These are phyloP conservation scores for Lactifluus subvellereus DNA, from an alignment of 768 basidiomycete species.

Conservation along the genomic window DNA sequence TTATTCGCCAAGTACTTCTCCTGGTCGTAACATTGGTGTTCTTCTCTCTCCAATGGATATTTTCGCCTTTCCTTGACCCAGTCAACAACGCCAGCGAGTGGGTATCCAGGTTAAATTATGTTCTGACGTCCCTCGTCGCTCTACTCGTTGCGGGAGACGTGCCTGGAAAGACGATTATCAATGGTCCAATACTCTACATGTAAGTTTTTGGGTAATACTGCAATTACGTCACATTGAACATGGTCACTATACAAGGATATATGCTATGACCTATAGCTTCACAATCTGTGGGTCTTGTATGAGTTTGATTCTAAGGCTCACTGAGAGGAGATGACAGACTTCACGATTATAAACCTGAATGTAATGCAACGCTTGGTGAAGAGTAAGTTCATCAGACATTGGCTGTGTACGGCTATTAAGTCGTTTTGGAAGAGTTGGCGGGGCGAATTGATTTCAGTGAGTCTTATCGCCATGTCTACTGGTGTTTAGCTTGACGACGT, in stretches of 20 bases:
- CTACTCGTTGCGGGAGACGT: slow-evolving; percentile 56
- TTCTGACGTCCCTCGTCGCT: slow-evolving; percentile 57
- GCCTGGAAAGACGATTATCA: slow-evolving; percentile 48
- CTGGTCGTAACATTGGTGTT: slow-evolving; percentile 51
- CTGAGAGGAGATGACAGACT: slow-evolving; percentile 42
- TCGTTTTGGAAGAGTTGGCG: slow-evolving; percentile 40
- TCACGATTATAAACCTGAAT: slow-evolving; percentile 50
- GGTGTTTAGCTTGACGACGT: background rate
- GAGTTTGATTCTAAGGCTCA: slow-evolving; percentile 7
- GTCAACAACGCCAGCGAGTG: slow-evolving; percentile 73
- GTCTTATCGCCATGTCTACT: slow-evolving; percentile 26
- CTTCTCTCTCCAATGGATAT: slow-evolving; percentile 54
- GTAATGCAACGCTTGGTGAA: slow-evolving; percentile 54
- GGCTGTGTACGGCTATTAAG: background rate
- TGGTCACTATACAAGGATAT: slow-evolving; percentile 35
- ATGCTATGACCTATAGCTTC: slow-evolving; percentile 59
- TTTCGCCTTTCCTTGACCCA: slow-evolving; percentile 62
- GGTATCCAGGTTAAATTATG: slow-evolving; percentile 64
- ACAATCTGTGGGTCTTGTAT: slow-evolving; percentile 45
- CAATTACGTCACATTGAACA: background rate
- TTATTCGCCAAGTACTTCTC: slow-evolving; percentile 58
- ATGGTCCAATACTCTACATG: slow-evolving; percentile 61
- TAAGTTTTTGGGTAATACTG: slow-evolving; percentile 32
- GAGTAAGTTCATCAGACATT: slow-evolving; percentile 36
- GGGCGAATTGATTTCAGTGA: slow-evolving; percentile 71